Conservation (phyloP, 2,329 filamentous ascomycete genomes). For the Penicillium sp. region DNA sequence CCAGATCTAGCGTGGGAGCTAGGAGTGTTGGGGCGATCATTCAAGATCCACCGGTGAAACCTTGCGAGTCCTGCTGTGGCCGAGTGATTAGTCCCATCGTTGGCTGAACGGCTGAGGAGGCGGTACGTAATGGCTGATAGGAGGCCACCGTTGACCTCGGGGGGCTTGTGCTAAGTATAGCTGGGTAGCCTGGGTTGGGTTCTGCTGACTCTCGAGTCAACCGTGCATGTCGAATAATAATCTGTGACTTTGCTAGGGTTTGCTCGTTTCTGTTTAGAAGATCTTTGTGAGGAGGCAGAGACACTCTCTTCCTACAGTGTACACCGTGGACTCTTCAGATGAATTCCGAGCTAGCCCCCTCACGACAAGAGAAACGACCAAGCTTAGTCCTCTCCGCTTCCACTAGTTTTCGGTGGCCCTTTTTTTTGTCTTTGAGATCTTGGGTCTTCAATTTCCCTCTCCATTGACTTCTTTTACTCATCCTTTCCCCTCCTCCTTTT, state of each 20-base stretch:
- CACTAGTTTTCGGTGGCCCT: not conserved
- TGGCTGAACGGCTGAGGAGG: not conserved
- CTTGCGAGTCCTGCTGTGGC: conserved; percentile 16
- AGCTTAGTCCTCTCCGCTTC: not conserved
- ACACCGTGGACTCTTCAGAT: not conserved
- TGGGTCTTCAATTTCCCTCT: not conserved
- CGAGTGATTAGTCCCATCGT: not conserved
- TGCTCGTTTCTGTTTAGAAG: not conserved
- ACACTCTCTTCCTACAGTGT: not conserved
- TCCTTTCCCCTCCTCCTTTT: not conserved
- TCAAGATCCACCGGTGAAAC: conserved; percentile 26
- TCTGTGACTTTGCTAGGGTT: not conserved
- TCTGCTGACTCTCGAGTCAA: no score
- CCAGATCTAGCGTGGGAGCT: conserved; percentile 17
- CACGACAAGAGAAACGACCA: not conserved
- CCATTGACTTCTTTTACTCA: conserved; percentile 10
- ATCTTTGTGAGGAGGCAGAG: not conserved
- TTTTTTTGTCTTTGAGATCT: not conserved
- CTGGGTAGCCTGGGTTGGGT: no score
- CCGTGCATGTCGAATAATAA: not conserved
- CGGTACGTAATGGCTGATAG: conserved; percentile 22
- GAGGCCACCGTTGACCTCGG: not conserved
- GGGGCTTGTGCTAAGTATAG: conserved; percentile 1
- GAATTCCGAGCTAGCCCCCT: not conserved
- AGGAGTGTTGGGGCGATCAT: conserved; percentile 24